Conservation (phyloP, 306 rosid genomes). For the Corylus americana region DNA sequence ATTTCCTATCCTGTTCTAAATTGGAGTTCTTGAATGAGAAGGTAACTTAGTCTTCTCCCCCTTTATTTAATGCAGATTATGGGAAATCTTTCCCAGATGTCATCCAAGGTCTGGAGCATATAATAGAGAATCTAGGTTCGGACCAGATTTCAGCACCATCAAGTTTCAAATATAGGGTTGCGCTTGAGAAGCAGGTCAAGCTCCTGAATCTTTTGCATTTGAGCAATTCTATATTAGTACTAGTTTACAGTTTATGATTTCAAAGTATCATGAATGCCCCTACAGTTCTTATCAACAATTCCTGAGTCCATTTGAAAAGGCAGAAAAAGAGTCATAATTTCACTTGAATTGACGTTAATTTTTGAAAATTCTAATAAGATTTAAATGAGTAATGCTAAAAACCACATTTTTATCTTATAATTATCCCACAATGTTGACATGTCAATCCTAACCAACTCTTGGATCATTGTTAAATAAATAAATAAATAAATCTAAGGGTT, state of each 20-base stretch:
- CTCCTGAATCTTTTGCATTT: slow-evolving; percentile 23
- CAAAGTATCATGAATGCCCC: neutral
- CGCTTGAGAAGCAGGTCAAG: slow-evolving; percentile 89
- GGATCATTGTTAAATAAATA: too few relatives aligned
- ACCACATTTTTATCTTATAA: too few relatives aligned
- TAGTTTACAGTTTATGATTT: neutral
- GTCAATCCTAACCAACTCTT: too few relatives aligned
- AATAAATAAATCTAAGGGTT: too few relatives aligned
- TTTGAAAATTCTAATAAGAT: neutral
- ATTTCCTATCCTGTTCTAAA: neutral
- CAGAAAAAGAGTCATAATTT: too few relatives aligned
- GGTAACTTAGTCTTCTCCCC: slow-evolving; percentile 15
- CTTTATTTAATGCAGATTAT: slow-evolving; percentile 61
- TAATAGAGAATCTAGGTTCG: slow-evolving; percentile 63
- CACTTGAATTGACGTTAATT: too few relatives aligned
- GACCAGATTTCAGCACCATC: slow-evolving; percentile 72
- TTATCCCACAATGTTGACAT: too few relatives aligned
- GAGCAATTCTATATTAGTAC: neutral
- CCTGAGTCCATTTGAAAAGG: neutral
- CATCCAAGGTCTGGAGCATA: slow-evolving; percentile 72
- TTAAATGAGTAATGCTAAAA: neutral
- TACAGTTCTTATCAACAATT: neutral
- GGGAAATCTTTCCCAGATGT: slow-evolving; percentile 77
- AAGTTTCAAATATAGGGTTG: slow-evolving; percentile 78
- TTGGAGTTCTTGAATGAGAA: slow-evolving; percentile 15